Percentiles rank a stretch among this genome's conserved stretches.
phyloP scores from a whole-genome alignment of 176 grass and related monocot species.

The Eragrostis curvula region DNA sequence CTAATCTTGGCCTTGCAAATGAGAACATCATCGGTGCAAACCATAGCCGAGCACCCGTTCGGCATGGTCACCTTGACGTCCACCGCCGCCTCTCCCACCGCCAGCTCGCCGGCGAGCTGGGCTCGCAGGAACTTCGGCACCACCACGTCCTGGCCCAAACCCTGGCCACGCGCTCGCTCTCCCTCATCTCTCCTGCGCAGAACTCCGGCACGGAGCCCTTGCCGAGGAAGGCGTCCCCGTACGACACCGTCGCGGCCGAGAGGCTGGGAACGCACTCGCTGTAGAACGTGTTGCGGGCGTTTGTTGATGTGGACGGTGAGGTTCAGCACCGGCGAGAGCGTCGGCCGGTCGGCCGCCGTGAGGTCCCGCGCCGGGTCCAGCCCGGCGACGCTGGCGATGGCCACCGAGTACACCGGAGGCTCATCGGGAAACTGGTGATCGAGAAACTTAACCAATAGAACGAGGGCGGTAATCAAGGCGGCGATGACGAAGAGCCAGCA shows the following conservation, averaged over 20 bases:
- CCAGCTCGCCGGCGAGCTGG: slow-evolving; percentile 21
- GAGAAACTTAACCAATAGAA: too few relatives aligned
- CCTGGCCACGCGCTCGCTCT: background rate
- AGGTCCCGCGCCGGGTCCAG: slow-evolving; percentile 20
- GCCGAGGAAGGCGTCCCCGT: slow-evolving; percentile 23
- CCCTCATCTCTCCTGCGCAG: background rate
- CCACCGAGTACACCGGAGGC: background rate
- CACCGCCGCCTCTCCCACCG: slow-evolving; percentile 11
- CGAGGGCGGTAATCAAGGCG: rapidly evolving
- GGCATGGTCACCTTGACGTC: background rate
- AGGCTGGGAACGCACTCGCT: background rate
- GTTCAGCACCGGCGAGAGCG: slow-evolving; percentile 26
- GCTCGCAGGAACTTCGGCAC: slow-evolving; percentile 30
- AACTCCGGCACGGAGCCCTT: background rate
- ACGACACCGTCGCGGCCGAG: background rate
- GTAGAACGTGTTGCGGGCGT: rapidly evolving
- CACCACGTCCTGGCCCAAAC: slow-evolving; percentile 25
- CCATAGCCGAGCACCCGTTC: background rate
- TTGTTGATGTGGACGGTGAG: slow-evolving; percentile 19
- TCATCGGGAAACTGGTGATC: background rate
- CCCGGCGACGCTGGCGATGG: slow-evolving; percentile 19
- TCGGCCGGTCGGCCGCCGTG: background rate
- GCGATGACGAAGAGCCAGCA: too few relatives aligned
- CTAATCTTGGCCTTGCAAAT: slow-evolving; percentile 11
- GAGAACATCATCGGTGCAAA: background rate